Base-by-base conservation (phyloP, 306 rosid species). In the Abrus pulchellus region DNA sequence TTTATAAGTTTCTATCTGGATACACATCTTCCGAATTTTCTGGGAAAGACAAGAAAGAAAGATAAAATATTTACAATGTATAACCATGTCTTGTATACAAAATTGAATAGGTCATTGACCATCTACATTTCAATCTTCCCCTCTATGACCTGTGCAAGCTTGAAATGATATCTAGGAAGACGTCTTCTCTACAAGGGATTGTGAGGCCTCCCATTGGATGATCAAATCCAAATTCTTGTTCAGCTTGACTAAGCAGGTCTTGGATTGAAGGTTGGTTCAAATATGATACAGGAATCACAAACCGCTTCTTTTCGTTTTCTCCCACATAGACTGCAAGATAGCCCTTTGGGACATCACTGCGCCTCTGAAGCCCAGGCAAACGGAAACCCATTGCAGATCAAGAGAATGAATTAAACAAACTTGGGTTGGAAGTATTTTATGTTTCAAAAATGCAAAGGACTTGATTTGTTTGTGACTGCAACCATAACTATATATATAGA, bases 161-260 rank as follows among this genome's bases (percentile, higher is more conserved):
- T 61, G 78, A 85, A 68, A 82, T 67, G 43, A 87, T 72, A 45
- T 76, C 56, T 33, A 54, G 14, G 79, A 84, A 82, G 30, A 43
- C 59, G 14, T 85, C 80, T 84, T 86, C 85, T 27, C 82, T 44
- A 57, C 88, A 86, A 33, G 88, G 88, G 38, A 73, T 76, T 47
- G 86, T 85, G 8, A 85, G 70, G 6, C 91, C 89, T 6, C 88
- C 85, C 83, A 71, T 75, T 53, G 86, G 86, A 83, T 85, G 89
- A 29, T 87, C 73, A 55, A 34, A 87, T 66, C 85, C 88, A 13
- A 77, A 78, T 56, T 89, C 88, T 81, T 86, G 80, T 14, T 83
- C 80, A 1, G 71, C 85, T 27, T 73, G 9, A 50, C 48, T 75
- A 34, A 78, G 69, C 43, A 81, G 20, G 0, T 80, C 77, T 59